Conservation (phyloP, 345 rosid species). For the Tarenaya hassleriana region DNA sequence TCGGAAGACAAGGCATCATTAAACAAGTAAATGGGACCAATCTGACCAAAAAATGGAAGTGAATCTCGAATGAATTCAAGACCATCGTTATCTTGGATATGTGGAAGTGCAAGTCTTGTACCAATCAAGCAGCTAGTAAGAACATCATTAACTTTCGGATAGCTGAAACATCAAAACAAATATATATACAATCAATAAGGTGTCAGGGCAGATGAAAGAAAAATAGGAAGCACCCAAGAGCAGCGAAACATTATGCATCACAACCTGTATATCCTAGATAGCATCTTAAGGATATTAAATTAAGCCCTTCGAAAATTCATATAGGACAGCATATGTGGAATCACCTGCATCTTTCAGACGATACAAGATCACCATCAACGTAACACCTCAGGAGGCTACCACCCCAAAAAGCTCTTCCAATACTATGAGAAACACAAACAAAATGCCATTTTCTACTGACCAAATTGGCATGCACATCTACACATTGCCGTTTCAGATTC, state of each 20-base stretch:
- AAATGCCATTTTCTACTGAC: slow-evolving; percentile 81
- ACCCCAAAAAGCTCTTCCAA: slow-evolving; percentile 95
- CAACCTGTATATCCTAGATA: slow-evolving; percentile 1
- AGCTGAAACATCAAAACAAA: slow-evolving; percentile 53
- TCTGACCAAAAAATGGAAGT: slow-evolving; percentile 75
- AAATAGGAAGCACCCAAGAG: background rate
- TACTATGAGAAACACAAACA: slow-evolving; percentile 78
- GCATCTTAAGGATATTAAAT: slow-evolving; percentile 21
- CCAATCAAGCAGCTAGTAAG: slow-evolving; percentile 75
- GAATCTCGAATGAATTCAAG: slow-evolving; percentile 43
- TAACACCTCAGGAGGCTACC: slow-evolving; percentile 86
- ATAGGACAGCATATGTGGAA: slow-evolving; percentile 3
- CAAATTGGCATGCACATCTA: slow-evolving; percentile 52
- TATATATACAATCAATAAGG: slow-evolving; percentile 11
- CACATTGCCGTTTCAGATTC: slow-evolving; percentile 65
- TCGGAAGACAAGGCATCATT: slow-evolving; percentile 77
- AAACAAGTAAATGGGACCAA: slow-evolving; percentile 87
- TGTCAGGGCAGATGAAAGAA: background rate
- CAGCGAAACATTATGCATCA: slow-evolving; percentile 15
- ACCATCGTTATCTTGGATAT: slow-evolving; percentile 48
- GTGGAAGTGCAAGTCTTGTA: slow-evolving; percentile 47
- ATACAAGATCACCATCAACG: slow-evolving; percentile 72
- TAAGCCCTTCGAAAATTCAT: slow-evolving; percentile 1
- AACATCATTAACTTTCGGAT: slow-evolving; percentile 77
- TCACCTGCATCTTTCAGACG: slow-evolving; percentile 98